Evolutionary conservation across 768 basidiomycete genomes (phyloP), one percentile per base, ranked within the genome.

Genomic region (Rossbeevera mucosa): DNA sequence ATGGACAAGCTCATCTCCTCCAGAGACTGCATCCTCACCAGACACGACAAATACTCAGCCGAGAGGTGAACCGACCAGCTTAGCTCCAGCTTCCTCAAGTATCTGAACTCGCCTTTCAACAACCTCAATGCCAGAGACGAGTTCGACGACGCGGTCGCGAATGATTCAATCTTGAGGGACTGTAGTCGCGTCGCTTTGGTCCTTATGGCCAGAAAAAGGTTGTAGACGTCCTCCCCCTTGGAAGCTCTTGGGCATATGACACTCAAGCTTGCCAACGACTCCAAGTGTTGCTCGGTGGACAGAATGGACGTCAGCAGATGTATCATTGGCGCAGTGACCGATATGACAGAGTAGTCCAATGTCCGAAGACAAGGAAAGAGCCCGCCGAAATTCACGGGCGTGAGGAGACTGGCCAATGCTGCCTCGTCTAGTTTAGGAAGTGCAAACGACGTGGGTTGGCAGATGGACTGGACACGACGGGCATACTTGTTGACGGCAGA

Each of bases 321-420:
- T 46, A 64, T 50, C 51, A 58, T 56, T 7, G 60, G 50, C 13
- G 56, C 59, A 22, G 52, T 16, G 31, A 61, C 59, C 1, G 66
- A 66, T 18, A 68, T 48, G 26, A 67, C 57, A 13, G 66, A 58
- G 36, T 63, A 67, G 45, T 69, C 64, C 7, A 69, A 56, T n/a
- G 46, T 26, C 20, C 50, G 53, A 20, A 69, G 64, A 29, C 51
- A 59, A 14, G 66, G 64, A 40, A 69, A 63, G 16, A 69, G 36
- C 0, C 36, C 2, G 44, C 53, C 53, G 14, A 68, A 64, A 51
- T 58, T 49, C n/a, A 54, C 52, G 1, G 63, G 58, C 6, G 50
- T 50, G 25, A 70, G 40, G 13, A 70, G 43, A 18, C 56, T 40
- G 7, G 54, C 29, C 7, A 69, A 54, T 16, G 55, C 57, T n/a